Percentiles rank a stretch among this genome's conserved stretches.
Conservation (phyloP, 768 basidiomycete genomes). For the Suillus luteus region DNA sequence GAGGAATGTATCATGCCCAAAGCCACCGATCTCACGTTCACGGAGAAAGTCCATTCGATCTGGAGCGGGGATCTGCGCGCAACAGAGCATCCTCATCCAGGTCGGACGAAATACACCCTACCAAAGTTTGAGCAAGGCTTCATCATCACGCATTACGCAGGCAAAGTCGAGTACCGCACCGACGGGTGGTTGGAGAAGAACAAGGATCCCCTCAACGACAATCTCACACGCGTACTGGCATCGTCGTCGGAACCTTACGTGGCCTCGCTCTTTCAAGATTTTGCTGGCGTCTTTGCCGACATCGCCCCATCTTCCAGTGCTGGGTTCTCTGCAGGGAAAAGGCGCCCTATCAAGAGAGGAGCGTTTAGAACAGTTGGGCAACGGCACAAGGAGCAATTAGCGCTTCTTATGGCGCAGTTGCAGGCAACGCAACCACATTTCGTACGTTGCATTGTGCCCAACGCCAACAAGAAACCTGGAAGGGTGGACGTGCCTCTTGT, state of each 20-base stretch:
- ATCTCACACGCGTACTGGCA: slow-evolving; percentile 86
- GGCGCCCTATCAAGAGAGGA: slow-evolving; percentile 85
- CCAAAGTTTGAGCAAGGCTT: slow-evolving; percentile 93
- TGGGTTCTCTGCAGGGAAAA: slow-evolving; percentile 52
- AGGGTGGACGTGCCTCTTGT: slow-evolving; percentile 93
- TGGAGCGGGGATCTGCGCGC: slow-evolving; percentile 55
- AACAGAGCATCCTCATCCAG: slow-evolving; percentile 62
- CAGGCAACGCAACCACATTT: slow-evolving; percentile 97
- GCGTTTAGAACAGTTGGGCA: slow-evolving; percentile 96
- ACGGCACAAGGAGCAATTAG: slow-evolving; percentile 93
- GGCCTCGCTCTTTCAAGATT: slow-evolving; percentile 83
- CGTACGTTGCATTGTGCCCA: slow-evolving; percentile 97
- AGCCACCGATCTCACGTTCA: slow-evolving; percentile 93
- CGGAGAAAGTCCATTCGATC: slow-evolving; percentile 82
- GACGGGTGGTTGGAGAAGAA: slow-evolving; percentile 99
- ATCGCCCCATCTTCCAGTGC: slow-evolving; percentile 35
- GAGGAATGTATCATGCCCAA: slow-evolving; percentile 99
- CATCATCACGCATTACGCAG: slow-evolving; percentile 94
- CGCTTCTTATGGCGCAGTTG: slow-evolving; percentile 88
- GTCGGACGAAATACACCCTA: slow-evolving; percentile 81
- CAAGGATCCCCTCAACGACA: slow-evolving; percentile 97
- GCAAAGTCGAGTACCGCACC: slow-evolving; percentile 93
- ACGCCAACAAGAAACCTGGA: slow-evolving; percentile 86
- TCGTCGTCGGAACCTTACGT: slow-evolving; percentile 82
- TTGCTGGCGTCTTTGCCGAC: slow-evolving; percentile 46